Evolutionary conservation across 164 flowering plant genomes (phyloP).

Genomic region (Annona squamosa): DNA sequence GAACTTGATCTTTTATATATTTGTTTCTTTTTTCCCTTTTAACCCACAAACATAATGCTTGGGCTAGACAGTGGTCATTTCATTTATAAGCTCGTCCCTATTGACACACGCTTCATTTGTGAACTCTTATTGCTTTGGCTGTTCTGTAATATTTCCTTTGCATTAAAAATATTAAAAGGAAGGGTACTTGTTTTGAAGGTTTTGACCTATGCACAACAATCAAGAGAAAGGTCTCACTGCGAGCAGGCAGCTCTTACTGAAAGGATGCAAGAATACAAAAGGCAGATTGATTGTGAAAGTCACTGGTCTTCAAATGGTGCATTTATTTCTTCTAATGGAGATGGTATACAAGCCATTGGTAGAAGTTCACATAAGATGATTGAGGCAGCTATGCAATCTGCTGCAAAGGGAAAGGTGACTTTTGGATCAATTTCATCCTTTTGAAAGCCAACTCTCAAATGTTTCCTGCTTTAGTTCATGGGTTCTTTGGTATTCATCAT

Average conservation of each 20-base stretch:
- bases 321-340: conserved; percentile 52
- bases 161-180: conserved; percentile 2
- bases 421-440: neutral
- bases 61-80: neutral
- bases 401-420: conserved; percentile 84
- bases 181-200: conserved; percentile 43
- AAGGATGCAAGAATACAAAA: conserved; percentile 85
- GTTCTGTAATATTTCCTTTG: neutral
- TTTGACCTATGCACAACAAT: conserved; percentile 86
- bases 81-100: neutral
- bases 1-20: neutral
- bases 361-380: conserved; percentile 50
- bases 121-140: too few species aligned
- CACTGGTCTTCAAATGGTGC: conserved; percentile 59
- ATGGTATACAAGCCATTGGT: conserved; percentile 36
- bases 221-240: conserved; percentile 86
- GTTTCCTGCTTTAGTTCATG: neutral
- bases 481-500: neutral
- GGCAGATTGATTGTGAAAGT: conserved; percentile 84
- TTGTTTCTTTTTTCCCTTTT: neutral
- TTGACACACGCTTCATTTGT: too few species aligned
- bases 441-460: neutral
- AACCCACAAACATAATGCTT: neutral
- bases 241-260: conserved; percentile 89
- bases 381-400: conserved; percentile 65